A percentile compares a stretch with the other conserved stretches of the same genome.
Evolutionary conservation across 345 rosid species (phyloP).

Genomic region (Bruguiera parviflora): DNA sequence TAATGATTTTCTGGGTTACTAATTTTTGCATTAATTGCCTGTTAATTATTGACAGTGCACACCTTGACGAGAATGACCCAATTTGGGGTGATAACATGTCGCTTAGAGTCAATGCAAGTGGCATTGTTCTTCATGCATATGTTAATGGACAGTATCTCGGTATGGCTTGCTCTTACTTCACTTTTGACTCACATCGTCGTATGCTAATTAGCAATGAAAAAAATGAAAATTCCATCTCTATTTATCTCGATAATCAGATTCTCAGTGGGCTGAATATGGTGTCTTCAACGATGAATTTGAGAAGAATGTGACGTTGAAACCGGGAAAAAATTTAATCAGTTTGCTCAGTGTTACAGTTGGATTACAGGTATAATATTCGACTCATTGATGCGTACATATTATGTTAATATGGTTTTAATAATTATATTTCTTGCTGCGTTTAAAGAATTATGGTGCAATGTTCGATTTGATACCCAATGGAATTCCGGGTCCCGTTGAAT

Average conservation of each 20-base stretch:
- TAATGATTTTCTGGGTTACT: neutral
- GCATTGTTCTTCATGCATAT: conserved; percentile 18
- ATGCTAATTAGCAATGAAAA: neutral
- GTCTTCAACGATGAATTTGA: neutral
- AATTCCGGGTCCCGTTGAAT: conserved; percentile 11
- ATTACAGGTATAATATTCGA: conserved; percentile 2
- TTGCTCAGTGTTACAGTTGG: conserved; percentile 25
- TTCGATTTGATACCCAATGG: conserved; percentile 7
- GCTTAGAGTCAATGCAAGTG: conserved; percentile 9
- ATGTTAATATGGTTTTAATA: too few species aligned
- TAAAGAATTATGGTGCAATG: conserved; percentile 14
- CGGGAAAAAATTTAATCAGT: conserved; percentile 10
- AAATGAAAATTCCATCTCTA: too few species aligned
- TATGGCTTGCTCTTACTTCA: neutral
- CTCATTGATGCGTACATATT: neutral
- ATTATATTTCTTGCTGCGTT: neutral
- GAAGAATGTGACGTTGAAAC: conserved; percentile 7
- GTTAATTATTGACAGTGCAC: conserved; percentile 1
- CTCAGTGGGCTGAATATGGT: conserved; percentile 18
- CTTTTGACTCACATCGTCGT: neutral
- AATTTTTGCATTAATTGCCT: too few species aligned
- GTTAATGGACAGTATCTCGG: conserved; percentile 19
- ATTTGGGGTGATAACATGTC: conserved; percentile 10
- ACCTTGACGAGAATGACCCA: conserved; percentile 6
- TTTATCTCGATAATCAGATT: neutral